Conservation (phyloP, 139 green algal species). For the Marvania coccoides region DNA sequence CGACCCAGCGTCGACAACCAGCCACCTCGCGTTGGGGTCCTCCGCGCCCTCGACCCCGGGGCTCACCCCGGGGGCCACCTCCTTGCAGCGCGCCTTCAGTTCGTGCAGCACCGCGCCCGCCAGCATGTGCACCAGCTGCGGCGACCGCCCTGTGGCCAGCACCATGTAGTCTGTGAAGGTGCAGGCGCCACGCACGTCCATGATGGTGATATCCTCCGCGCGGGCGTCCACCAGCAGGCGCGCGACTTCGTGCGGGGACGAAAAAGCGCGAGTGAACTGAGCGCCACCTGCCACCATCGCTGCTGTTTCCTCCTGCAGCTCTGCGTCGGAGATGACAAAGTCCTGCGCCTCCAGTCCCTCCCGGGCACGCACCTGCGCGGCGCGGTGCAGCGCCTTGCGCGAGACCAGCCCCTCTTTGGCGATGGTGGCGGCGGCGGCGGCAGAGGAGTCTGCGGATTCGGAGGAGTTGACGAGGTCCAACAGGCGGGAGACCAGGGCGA, state of each 20-base stretch:
- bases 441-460: not conserved
- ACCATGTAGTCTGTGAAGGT: conserved; percentile 34
- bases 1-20: conserved; percentile 29
- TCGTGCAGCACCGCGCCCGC: conserved; percentile 19
- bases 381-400: not conserved
- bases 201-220: conserved; percentile 16
- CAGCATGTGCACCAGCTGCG: conserved; percentile 8
- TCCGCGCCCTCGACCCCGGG: conserved; percentile 19
- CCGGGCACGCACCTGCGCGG: not conserved
- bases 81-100: conserved; percentile 19
- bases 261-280: not conserved
- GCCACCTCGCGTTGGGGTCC: conserved; percentile 13
- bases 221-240: conserved; percentile 7
- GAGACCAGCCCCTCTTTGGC: not conserved
- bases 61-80: conserved; percentile 25
- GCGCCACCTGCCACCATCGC: not conserved
- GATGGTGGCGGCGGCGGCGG: not conserved
- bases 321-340: not conserved
- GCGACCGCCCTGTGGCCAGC: conserved; percentile 17
- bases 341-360: not conserved
- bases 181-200: conserved; percentile 21
- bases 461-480: not conserved
- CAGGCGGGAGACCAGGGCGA: conserved; percentile 15
- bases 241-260: not conserved
- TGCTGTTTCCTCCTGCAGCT: not conserved